phyloP scores from a whole-genome alignment of 768 basidiomycete species.

The Rhodotorula taiwanensis region DNA sequence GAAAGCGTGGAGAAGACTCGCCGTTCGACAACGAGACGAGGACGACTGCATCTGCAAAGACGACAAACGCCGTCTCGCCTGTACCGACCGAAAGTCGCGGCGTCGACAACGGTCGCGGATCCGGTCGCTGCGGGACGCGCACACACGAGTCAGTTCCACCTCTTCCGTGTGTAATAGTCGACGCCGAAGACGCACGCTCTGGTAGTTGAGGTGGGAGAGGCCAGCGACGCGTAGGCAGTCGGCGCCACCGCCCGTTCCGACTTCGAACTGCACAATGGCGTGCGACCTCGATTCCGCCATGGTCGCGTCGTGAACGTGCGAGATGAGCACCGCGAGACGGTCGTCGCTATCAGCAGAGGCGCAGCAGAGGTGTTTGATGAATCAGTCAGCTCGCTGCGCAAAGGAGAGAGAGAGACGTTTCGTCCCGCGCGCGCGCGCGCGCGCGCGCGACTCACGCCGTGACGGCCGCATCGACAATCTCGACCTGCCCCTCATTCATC shows the following conservation, averaged over 20 bases:
- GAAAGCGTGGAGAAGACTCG: neutral
- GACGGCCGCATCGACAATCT: constrained; percentile 41
- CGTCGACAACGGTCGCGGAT: constrained; percentile 43
- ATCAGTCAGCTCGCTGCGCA: neutral
- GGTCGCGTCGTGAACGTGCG: constrained; percentile 34
- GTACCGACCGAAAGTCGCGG: constrained; percentile 43
- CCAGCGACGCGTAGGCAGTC: constrained; percentile 5
- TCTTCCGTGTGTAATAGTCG: neutral
- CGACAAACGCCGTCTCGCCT: constrained; percentile 42
- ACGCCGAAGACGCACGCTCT: constrained; percentile 16
- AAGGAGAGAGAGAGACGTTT: too few relatives aligned
- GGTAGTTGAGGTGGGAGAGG: constrained; percentile 25
- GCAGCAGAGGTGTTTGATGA: neutral
- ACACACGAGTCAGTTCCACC: neutral
- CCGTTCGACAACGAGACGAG: constrained; percentile 40
- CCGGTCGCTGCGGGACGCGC: constrained; percentile 37
- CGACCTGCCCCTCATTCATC: constrained; percentile 37
- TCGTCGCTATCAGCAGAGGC: constrained; percentile 3
- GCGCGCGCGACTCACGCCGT: constrained; percentile 16
- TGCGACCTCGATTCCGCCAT: constrained; percentile 34
- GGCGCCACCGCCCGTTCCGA: neutral
- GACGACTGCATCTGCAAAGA: constrained; percentile 45
- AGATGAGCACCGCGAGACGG: constrained; percentile 42
- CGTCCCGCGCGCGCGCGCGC: too few relatives aligned
- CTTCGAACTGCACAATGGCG: constrained; percentile 41